Evolutionary conservation across 140 eudicot species (phyloP).

Genomic region (Cichorium intybus): DNA sequence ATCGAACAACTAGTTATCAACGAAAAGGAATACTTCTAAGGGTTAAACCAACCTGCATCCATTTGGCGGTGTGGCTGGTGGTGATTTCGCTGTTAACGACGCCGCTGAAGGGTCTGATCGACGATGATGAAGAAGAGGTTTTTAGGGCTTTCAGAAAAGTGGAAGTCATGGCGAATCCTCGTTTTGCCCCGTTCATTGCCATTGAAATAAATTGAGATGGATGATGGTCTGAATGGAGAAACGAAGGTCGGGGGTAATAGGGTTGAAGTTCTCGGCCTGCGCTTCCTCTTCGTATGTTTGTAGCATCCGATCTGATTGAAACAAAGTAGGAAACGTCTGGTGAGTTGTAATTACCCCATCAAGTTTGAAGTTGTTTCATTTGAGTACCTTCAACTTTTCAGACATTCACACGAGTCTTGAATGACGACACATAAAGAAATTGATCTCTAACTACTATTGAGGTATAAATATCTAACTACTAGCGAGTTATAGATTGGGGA

Average conservation of each 20-base stretch:
- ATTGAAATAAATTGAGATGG: constrained; percentile 13
- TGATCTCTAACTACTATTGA: too few relatives aligned
- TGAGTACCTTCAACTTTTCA: neutral
- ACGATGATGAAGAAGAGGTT: constrained; percentile 34
- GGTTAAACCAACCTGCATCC: constrained; percentile 76
- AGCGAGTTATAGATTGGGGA: too few relatives aligned
- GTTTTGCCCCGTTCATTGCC: constrained; percentile 38
- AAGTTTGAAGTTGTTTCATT: neutral
- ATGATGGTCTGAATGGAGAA: neutral
- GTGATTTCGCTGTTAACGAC: constrained; percentile 63
- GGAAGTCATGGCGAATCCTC: constrained; percentile 45
- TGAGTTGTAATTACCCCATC: constrained; percentile 11
- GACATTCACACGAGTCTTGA: neutral
- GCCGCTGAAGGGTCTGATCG: constrained; percentile 47
- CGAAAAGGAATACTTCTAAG: neutral
- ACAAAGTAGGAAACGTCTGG: neutral
- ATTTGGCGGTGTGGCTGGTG: constrained; percentile 82
- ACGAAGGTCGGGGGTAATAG: neutral
- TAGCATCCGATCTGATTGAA: constrained; percentile 22
- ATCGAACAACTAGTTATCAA: neutral
- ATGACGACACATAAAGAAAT: too few relatives aligned
- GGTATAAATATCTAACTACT: too few relatives aligned
- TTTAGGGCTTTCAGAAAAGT: constrained; percentile 53
- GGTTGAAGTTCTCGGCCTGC: constrained; percentile 1
- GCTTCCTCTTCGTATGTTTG: constrained; percentile 3